Base-by-base conservation (phyloP, 108 stramenopile species). In the Seminavis robusta region DNA sequence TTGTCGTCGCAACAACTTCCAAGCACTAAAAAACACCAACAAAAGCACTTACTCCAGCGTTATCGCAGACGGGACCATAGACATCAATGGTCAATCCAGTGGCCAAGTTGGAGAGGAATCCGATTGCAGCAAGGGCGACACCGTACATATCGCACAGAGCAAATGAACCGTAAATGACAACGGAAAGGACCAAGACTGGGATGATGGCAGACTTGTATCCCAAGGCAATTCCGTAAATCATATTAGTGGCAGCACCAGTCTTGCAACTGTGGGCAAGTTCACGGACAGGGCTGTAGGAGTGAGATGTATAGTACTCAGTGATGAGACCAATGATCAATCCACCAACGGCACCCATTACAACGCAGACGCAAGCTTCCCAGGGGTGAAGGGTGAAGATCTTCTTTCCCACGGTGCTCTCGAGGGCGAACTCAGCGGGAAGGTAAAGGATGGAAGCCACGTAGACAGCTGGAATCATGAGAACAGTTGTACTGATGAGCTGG, bases 301-400 rank as follows among this genome's bases (percentile, higher is more conserved):
- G 90, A 8, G 94, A 95, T 19, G 98, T 99, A 91, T 92, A 98
- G 85, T 97, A 99, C 86, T 99, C 98, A 17, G 98, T 99, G 74
- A 97, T 59, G 45, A 95, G 81, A 52, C 98, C 98, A 68, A 98
- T 97, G 63, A 88, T 84, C 55, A 97, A 77, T 52, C 98, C 98
- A 28, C 96, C 97, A 43, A 97, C 76, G 47, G 86, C 86, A 56
- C 98, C 98, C 81, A 91, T 80, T 54, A 53, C 46, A 29, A 97
- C 92, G 61, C 95, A 97, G 23, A 69, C 17, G 41, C 65, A 74
- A 28, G 80, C 90, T 44, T 67, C 52, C 65, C 67, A 71, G 7
- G 84, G 90, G 46, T 59, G 74, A 44, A 82, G 66, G 49, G 65
- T 79, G 30, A 89, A 40, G 23, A 67, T 41, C 10, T 70, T 82